Percentiles rank a stretch among this genome's conserved stretches.
These are phyloP conservation scores for Emmonsiellopsis sp. DNA, from an alignment of 2,329 filamentous ascomycete genomes.

Conservation along the genomic window DNA sequence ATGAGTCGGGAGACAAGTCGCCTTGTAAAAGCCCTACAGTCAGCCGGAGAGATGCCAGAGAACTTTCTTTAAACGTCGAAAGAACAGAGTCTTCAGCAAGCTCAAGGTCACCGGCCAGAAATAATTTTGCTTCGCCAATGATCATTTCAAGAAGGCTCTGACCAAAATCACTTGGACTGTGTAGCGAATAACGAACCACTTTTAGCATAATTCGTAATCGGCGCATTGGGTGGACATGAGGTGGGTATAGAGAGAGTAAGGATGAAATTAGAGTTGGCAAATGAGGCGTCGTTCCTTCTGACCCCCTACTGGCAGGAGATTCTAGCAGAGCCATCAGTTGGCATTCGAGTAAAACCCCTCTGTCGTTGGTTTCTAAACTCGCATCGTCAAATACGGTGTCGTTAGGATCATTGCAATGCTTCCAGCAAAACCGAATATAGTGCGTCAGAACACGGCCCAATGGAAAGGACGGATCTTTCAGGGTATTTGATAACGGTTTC, in stretches of 20 bases:
- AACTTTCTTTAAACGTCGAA: constrained; percentile 18
- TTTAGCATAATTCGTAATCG: constrained; percentile 28
- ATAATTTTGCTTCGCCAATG: constrained; percentile 17
- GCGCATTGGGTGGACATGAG: constrained; percentile 26
- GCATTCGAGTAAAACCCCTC: constrained; percentile 28
- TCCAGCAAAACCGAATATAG: constrained; percentile 20
- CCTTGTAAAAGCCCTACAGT: constrained; percentile 27
- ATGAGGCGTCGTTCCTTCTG: constrained; percentile 20
- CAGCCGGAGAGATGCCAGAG: constrained; percentile 27
- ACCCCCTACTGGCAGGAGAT: constrained; percentile 17
- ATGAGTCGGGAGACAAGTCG: constrained; percentile 17
- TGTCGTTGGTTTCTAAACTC: constrained; percentile 16
- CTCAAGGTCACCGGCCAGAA: constrained; percentile 12
- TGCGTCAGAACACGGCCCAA: constrained; percentile 29
- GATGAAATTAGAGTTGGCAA: constrained; percentile 21
- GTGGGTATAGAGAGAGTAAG: constrained; percentile 27
- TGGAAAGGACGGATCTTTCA: constrained; percentile 27
- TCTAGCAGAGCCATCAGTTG: constrained; percentile 28
- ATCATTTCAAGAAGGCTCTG: constrained; percentile 19
- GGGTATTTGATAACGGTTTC: constrained; percentile 19
- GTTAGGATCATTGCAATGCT: constrained; percentile 3
- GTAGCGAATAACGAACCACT: constrained; percentile 26
- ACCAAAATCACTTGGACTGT: constrained; percentile 23
- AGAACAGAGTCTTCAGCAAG: constrained; percentile 21
- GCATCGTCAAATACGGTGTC: constrained; percentile 24